phyloP scores from a whole-genome alignment of 306 rosid genomes.

The Canavalia ensiformis region DNA sequence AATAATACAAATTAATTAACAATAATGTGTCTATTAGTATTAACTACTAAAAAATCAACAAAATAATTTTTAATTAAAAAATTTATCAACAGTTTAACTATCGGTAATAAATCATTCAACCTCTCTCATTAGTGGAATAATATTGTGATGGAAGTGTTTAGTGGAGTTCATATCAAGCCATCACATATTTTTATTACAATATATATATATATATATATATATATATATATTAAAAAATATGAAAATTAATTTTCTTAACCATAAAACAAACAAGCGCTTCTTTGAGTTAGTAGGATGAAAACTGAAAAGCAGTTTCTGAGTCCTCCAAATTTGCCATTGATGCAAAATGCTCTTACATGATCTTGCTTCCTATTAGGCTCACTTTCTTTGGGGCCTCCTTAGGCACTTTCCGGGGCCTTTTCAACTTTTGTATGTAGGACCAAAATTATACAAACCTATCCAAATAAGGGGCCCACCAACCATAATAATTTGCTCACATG shows the following conservation, averaged over 20 bases:
- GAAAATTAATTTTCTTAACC: no score
- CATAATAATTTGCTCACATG: conserved; percentile 3
- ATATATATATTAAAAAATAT: no score
- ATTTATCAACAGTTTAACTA: not conserved
- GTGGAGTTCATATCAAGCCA: not conserved
- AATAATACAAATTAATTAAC: not conserved
- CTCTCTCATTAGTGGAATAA: no score
- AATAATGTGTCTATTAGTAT: not conserved
- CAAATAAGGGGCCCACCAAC: not conserved
- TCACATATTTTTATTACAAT: not conserved
- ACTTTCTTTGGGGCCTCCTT: conserved; percentile 2
- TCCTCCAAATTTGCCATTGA: no score
- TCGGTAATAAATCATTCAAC: no score
- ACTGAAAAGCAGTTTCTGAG: no score
- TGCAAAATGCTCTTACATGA: not conserved
- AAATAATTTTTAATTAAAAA: not conserved
- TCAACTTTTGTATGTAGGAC: conserved; percentile 5
- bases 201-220: no score
- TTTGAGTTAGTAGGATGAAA: no score
- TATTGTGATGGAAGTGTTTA: not conserved
- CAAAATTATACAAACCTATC: conserved; percentile 14
- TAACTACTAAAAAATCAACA: no score
- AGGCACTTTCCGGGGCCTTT: not conserved
- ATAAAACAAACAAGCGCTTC: no score
- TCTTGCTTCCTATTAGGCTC: not conserved